These are phyloP conservation scores for Coemansia biformis DNA, from an alignment of 192 early-diverging fungal species.

Conservation along the genomic window DNA sequence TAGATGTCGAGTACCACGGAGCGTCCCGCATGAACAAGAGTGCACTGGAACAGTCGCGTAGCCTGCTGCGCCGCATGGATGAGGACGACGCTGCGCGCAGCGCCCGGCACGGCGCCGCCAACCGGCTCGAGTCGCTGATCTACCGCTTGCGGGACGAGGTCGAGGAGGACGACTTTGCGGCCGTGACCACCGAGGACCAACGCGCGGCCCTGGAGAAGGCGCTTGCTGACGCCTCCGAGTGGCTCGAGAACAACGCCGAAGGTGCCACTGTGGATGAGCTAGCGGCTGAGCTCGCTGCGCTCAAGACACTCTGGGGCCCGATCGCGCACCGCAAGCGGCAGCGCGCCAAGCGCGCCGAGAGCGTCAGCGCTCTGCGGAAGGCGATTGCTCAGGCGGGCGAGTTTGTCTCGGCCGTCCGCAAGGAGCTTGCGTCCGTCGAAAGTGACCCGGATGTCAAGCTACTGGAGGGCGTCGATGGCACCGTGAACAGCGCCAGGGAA, in stretches of 20 bases:
- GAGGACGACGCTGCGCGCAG: slow-evolving; percentile 61
- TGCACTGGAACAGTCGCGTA: slow-evolving; percentile 37
- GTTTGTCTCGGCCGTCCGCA: slow-evolving; percentile 19
- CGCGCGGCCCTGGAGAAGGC: slow-evolving; percentile 56
- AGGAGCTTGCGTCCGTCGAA: slow-evolving; percentile 53
- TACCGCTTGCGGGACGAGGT: slow-evolving; percentile 81
- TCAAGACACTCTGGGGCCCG: slow-evolving; percentile 46
- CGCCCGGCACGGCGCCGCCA: slow-evolving; percentile 75
- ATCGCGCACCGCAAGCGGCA: slow-evolving; percentile 51
- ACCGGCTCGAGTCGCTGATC: slow-evolving; percentile 84
- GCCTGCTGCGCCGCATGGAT: slow-evolving; percentile 65
- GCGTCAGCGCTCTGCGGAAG: slow-evolving; percentile 46
- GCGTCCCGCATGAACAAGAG: slow-evolving; percentile 51
- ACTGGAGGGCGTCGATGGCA: slow-evolving; percentile 26
- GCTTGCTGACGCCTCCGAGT: slow-evolving; percentile 63
- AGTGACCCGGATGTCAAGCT: slow-evolving; percentile 32
- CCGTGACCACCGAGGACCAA: slow-evolving; percentile 67
- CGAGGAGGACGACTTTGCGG: slow-evolving; percentile 65
- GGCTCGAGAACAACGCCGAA: slow-evolving; percentile 82
- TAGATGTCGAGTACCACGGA: slow-evolving; percentile 55
- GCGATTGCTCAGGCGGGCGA: slow-evolving; percentile 51
- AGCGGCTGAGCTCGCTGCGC: slow-evolving; percentile 25
- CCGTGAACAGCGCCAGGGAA: neutral
- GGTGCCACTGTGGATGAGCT: slow-evolving; percentile 52
- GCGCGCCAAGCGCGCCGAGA: slow-evolving; percentile 53